These are phyloP conservation scores for Orbilia javanica DNA, from an alignment of 2,329 filamentous ascomycete genomes.

Conservation along the genomic window DNA sequence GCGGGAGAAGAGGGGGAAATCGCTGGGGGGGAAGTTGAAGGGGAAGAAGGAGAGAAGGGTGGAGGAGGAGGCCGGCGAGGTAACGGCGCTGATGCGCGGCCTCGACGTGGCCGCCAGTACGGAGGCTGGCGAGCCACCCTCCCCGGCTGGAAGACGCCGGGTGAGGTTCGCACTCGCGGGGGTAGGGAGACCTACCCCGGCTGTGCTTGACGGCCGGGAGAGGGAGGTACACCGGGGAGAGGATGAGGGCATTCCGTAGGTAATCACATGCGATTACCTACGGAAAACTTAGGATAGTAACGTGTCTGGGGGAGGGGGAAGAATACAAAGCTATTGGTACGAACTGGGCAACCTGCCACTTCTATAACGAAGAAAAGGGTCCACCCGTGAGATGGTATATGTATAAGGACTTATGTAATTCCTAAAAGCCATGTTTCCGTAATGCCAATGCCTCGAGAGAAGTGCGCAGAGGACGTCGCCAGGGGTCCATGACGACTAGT, in stretches of 20 bases:
- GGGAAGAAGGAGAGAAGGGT: not conserved
- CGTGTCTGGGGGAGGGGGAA: too few relatives aligned
- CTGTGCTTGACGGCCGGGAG: not conserved
- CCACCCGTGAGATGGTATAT: too few relatives aligned
- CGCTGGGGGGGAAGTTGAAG: not conserved
- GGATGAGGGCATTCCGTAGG: not conserved
- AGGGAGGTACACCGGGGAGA: not conserved
- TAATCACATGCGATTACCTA: not conserved
- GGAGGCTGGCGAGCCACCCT: not conserved
- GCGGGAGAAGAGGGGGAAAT: not conserved
- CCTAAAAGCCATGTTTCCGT: too few relatives aligned
- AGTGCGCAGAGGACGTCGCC: too few relatives aligned
- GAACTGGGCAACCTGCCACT: too few relatives aligned
- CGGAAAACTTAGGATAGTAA: too few relatives aligned
- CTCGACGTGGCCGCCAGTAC: not conserved
- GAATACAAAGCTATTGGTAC: too few relatives aligned
- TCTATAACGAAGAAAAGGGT: too few relatives aligned
- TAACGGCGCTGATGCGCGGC: not conserved
- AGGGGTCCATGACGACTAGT: too few relatives aligned
- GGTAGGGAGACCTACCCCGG: not conserved
- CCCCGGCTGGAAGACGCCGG: not conserved
- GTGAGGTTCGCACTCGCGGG: conserved; percentile 28
- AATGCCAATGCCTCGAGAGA: too few relatives aligned
- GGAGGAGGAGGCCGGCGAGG: not conserved
- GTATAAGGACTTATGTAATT: too few relatives aligned